phyloP scores from a whole-genome alignment of 805 yeast genomes.

The Wickerhamiella brachini region DNA sequence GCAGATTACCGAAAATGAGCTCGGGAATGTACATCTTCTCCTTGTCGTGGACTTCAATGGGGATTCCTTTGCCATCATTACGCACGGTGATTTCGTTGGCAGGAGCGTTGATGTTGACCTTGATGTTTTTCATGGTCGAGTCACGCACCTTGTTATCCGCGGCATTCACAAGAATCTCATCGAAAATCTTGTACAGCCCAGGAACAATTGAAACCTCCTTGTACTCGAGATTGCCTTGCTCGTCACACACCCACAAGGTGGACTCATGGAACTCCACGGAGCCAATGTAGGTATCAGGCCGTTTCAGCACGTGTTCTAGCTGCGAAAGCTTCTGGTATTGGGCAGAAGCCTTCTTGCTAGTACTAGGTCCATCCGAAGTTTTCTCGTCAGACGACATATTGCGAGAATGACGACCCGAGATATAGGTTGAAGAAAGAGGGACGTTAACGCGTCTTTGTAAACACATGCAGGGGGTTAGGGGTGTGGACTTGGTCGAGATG shows the following conservation, averaged over 20 bases:
- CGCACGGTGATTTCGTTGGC: slow-evolving; percentile 60
- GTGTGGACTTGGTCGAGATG: not conserved
- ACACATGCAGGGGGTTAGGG: not conserved
- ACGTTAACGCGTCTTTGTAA: not conserved
- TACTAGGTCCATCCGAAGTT: not conserved
- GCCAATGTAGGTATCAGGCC: slow-evolving; percentile 97
- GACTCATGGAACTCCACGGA: slow-evolving; percentile 73
- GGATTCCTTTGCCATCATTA: slow-evolving; percentile 94
- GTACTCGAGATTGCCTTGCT: slow-evolving; percentile 42
- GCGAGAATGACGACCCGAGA: not conserved
- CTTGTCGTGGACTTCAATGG: slow-evolving; percentile 79
- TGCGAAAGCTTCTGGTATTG: slow-evolving; percentile 91
- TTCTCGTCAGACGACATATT: not conserved
- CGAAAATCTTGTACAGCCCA: slow-evolving; percentile 90
- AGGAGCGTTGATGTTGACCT: slow-evolving; percentile 69
- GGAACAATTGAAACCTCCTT: slow-evolving; percentile 70
- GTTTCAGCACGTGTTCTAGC: slow-evolving; percentile 85
- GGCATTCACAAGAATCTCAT: slow-evolving; percentile 93
- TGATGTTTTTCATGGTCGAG: slow-evolving; percentile 72
- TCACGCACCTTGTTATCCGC: slow-evolving; percentile 98
- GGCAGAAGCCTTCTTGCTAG: slow-evolving; percentile 37
- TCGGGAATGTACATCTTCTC: slow-evolving; percentile 92
- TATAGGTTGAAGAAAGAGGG: not conserved
- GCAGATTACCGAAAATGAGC: slow-evolving; percentile 84
- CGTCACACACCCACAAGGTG: slow-evolving; percentile 77